These are phyloP conservation scores for Colletotrichum chrysophilum DNA, from an alignment of 2,329 filamentous ascomycete genomes.

Conservation along the genomic window DNA sequence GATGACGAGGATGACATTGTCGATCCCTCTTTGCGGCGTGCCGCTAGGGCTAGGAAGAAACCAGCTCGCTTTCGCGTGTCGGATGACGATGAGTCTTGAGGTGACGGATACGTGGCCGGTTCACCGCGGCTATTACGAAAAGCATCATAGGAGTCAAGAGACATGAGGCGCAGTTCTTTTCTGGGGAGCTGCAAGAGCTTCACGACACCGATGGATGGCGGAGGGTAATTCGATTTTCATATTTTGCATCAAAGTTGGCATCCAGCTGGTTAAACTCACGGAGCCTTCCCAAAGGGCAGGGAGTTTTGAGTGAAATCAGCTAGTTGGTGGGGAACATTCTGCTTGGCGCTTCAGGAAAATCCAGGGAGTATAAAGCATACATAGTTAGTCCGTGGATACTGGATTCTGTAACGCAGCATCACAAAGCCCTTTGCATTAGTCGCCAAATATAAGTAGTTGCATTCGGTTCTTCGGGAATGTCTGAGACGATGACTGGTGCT, in stretches of 20 bases:
- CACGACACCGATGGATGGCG: background rate
- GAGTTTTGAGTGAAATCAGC: background rate
- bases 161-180: background rate
- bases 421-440: background rate
- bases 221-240: background rate
- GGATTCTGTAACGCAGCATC: background rate
- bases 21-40: background rate
- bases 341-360: conserved; percentile 1
- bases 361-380: conserved; percentile 5
- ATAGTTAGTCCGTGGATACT: background rate
- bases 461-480: background rate
- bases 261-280: background rate
- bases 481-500: background rate
- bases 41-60: conserved; percentile 4
- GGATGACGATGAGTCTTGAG: conserved; percentile 4
- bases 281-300: background rate
- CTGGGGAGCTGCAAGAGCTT: background rate
- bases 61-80: conserved; percentile 16
- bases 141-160: background rate
- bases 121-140: background rate
- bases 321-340: background rate
- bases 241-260: background rate
- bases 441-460: background rate
- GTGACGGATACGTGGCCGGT: background rate
- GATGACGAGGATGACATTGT: conserved; percentile 1